Conservation (phyloP, 495 filamentous ascomycete genomes). For the Glonium stellatum region DNA sequence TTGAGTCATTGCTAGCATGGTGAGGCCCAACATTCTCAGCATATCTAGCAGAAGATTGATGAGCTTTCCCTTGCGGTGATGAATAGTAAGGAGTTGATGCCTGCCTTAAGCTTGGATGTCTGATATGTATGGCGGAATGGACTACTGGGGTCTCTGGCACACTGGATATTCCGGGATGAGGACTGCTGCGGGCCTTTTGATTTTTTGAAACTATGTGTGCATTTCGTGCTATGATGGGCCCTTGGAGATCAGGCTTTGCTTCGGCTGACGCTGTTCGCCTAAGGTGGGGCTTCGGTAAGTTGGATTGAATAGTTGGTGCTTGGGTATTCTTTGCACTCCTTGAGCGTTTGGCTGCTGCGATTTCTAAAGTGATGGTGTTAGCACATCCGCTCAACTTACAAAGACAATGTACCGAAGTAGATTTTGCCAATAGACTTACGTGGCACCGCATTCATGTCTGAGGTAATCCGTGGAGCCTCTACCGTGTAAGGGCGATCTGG, state of each 20-base stretch:
- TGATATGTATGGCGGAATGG: background rate
- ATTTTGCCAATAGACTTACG: background rate
- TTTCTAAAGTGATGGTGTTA: background rate
- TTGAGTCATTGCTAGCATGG: background rate
- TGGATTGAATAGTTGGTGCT: too few relatives aligned
- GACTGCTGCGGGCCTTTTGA: too few relatives aligned
- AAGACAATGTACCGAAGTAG: background rate
- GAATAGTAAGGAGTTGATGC: background rate
- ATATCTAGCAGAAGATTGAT: background rate
- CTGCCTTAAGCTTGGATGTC: background rate
- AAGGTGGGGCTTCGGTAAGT: too few relatives aligned
- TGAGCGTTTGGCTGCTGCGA: too few relatives aligned
- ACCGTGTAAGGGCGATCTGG: background rate
- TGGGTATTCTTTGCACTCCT: too few relatives aligned
- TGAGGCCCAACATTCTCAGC: background rate
- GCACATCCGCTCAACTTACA: background rate
- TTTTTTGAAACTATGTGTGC: too few relatives aligned
- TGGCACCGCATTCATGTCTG: background rate
- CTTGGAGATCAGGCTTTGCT: too few relatives aligned
- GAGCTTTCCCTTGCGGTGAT: background rate
- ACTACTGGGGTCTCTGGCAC: too few relatives aligned
- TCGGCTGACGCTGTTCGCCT: too few relatives aligned
- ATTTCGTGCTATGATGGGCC: too few relatives aligned
- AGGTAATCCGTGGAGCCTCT: background rate
- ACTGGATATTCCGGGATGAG: too few relatives aligned